Percentiles rank a stretch among this genome's conserved stretches.
Evolutionary conservation across 148 eudicot species (phyloP).

Genomic region (Fagopyrum esculentum): DNA sequence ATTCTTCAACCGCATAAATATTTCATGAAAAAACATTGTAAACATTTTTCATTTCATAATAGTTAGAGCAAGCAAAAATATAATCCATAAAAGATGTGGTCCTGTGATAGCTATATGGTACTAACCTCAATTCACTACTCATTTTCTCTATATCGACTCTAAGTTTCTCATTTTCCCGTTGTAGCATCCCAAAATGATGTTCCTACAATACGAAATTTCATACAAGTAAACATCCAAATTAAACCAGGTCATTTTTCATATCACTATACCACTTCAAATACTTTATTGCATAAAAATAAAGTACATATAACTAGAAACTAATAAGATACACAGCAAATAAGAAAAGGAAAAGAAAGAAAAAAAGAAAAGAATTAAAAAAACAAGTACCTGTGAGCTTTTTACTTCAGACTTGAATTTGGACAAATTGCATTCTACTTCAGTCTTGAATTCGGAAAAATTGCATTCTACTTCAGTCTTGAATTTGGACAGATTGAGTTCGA

Average conservation of each 20-base stretch:
- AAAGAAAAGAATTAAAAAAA: not conserved
- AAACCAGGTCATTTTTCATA: not conserved
- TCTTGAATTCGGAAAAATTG: constrained; percentile 59
- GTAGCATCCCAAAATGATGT: constrained; percentile 66
- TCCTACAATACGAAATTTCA: constrained; percentile 38
- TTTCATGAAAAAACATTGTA: not conserved
- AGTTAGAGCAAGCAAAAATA: not conserved
- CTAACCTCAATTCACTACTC: constrained; percentile 77
- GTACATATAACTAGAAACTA: not conserved
- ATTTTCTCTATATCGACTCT: constrained; percentile 64
- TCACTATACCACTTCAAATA: not conserved
- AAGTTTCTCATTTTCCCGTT: constrained; percentile 73
- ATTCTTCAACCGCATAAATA: not conserved
- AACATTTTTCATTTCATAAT: not conserved
- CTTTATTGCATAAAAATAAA: not conserved
- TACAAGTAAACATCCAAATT: not conserved
- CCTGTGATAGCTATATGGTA: not conserved
- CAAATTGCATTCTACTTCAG: constrained; percentile 44
- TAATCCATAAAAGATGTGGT: not conserved
- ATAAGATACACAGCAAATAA: not conserved
- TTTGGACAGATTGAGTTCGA: constrained; percentile 67
- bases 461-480: constrained; percentile 75
- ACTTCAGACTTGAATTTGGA: constrained; percentile 75
- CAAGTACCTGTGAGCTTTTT: constrained; percentile 77
- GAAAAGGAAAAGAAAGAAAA: not conserved